Base-by-base conservation (phyloP, 371 early-diverging fungal genomes). In the Zopfochytrium polystomum region DNA sequence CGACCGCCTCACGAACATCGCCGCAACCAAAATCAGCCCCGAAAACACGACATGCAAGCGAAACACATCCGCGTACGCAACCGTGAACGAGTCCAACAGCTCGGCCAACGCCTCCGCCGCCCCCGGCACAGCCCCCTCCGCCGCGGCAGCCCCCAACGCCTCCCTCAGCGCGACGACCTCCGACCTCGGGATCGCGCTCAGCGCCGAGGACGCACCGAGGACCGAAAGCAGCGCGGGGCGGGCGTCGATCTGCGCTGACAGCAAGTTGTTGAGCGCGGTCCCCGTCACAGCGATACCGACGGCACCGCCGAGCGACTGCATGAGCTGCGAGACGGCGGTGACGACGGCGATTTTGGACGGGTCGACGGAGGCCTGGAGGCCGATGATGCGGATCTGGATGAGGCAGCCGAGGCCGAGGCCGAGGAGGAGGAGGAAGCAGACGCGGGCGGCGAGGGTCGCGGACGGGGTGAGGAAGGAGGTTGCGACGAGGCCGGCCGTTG, bases 261-360 rank as follows among this genome's bases (percentile, higher is more conserved):
- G 52, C 26, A 57, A 32, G 62, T 81, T 82, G 61, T 72, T 76
- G 65, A 81, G 82, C 35, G 82, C 63, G 11, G 82, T 71, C 2
- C 80, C 82, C 11, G 72, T 56, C 5, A 86, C 63, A 35, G 87
- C 85, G 50, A 89, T 77, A 6, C 88, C 87, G 51, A 87, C 64
- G 1, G 81, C 81, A 49, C 88, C 87, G 43, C 91, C 89, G 46
- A 88, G 75, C 2, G 85, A 78, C 44, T 82, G 82, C 60, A 71
- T 76, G 59, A 84, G 84, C 56, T 79, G 77, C 13, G 77, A 66
- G 64, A 80, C 67, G 9, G 84, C 71, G n/a, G 91, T 86, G 42
- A 80, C 85, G 25, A 88, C 72, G 20, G 89, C 84, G 56, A 86
- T 80, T 53, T 72, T 63, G 44, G 61, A 51, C 6, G 53, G 58